Evolutionary conservation across 441 rosid genomes (phyloP).

Genomic region (Erysimum cheiri): DNA sequence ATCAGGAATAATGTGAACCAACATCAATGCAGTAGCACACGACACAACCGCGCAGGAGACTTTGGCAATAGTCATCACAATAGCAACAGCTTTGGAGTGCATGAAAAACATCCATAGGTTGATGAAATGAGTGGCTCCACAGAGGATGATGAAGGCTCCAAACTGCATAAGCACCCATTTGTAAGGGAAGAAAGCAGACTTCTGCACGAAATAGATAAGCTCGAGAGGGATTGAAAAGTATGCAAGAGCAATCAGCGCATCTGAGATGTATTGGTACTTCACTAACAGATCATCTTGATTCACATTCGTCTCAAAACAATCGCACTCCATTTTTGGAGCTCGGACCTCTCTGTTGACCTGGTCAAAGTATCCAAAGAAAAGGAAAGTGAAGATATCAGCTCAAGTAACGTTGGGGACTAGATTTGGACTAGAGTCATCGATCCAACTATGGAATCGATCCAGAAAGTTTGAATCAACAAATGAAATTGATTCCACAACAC

Average conservation of each 20-base stretch:
- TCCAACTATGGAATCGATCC: background rate
- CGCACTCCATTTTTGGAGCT: conserved; percentile 70
- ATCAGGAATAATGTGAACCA: conserved; percentile 94
- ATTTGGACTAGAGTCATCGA: conserved; percentile 12
- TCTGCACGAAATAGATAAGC: conserved; percentile 90
- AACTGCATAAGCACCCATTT: conserved; percentile 98
- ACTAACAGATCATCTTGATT: conserved; percentile 77
- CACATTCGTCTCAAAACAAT: conserved; percentile 78
- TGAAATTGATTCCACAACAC: background rate
- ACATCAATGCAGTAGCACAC: conserved; percentile 86
- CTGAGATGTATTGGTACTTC: conserved; percentile 92
- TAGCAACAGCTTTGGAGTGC: conserved; percentile 84
- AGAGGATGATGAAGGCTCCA: conserved; percentile 92
- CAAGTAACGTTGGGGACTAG: conserved; percentile 12
- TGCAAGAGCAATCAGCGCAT: conserved; percentile 83
- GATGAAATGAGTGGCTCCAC: conserved; percentile 95
- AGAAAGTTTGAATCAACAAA: background rate
- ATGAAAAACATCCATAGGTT: conserved; percentile 80
- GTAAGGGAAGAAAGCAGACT: conserved; percentile 88
- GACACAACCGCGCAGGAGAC: conserved; percentile 88
- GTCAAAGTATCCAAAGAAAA: conserved; percentile 9
- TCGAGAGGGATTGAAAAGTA: conserved; percentile 94
- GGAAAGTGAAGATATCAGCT: background rate
- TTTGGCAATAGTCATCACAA: conserved; percentile 85
- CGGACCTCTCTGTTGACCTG: conserved; percentile 45